Evolutionary conservation across 495 filamentous ascomycete genomes (phyloP).

Genomic region (Penicillium cataractarum): DNA sequence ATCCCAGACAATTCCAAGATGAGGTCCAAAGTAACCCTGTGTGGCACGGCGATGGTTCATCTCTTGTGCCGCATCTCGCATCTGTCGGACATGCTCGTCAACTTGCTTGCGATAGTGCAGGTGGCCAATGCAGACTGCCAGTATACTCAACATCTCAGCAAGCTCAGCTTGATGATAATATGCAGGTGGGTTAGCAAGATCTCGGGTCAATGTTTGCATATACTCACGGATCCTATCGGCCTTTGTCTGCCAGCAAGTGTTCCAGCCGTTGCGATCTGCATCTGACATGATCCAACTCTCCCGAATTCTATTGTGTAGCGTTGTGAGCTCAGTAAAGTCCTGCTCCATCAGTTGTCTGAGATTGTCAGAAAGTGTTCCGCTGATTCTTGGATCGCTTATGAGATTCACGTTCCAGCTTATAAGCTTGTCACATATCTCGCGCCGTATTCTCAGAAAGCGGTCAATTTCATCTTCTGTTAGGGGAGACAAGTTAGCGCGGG

Average conservation of each 20-base stretch:
- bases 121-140: background rate
- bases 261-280: background rate
- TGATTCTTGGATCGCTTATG: background rate
- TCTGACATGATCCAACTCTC: background rate
- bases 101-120: background rate
- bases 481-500: background rate
- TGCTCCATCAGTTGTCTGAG: background rate
- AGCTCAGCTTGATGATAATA: background rate
- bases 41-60: background rate
- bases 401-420: background rate
- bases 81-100: background rate
- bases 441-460: background rate
- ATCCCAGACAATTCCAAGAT: background rate
- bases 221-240: background rate
- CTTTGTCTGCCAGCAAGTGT: background rate
- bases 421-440: background rate
- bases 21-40: background rate
- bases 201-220: background rate
- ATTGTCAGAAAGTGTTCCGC: background rate
- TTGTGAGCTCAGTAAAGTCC: background rate
- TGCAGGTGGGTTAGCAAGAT: background rate
- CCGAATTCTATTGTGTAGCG: background rate
- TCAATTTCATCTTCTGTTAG: background rate
- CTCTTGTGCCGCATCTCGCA: background rate
- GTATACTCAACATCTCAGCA: background rate